Evolutionary conservation across 1,139 yeast genomes (phyloP), one percentile per base, ranked within the genome.

Genomic region (Suhomyces anneliseae): DNA sequence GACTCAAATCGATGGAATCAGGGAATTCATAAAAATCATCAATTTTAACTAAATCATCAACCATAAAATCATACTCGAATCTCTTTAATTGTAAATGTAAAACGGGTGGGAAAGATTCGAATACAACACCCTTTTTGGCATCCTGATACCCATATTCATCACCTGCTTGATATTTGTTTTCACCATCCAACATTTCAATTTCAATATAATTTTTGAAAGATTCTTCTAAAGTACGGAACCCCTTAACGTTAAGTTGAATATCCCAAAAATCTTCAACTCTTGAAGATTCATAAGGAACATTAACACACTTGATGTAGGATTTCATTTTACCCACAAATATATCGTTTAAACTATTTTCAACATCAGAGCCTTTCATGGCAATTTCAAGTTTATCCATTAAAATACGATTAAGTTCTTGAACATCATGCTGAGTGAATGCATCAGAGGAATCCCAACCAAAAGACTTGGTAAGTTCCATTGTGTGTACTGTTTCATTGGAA

Each of bases 361-460:
- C 93, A 0, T 76, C 72, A 0, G 97, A 86, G 7, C 90, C 93
- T 62, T 90, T 90, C 98, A 93, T 92, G 45, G 90, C 89, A 7
- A 84, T 77, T 66, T 95, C 99, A 45, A 93, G 75, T 57, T 87
- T 84, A 65, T 93, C 99, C 97, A 95, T 93, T 62, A 93, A 76
- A 36, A 95, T 92, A 59, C 99, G 85, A 63, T 92, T 90, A 64
- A 95, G 77, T 65, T 93, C 99, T 64, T 95, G 99, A 12, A 93
- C 97, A 64, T 93, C 99, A 66, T 93, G 99, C 66, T 93, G 99
- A 7, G 96, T 89, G 65, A 93, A 95, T 0, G 98, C 97, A 59
- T 93, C 99, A 9, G 86, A 85, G 8, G 90, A 81, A 63, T 92
- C 97, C 99, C 99, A 93, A 9, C 99, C 99, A 73, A 93, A 93